Conservation (phyloP, 768 basidiomycete species). For the Lentinus tigrinus region DNA sequence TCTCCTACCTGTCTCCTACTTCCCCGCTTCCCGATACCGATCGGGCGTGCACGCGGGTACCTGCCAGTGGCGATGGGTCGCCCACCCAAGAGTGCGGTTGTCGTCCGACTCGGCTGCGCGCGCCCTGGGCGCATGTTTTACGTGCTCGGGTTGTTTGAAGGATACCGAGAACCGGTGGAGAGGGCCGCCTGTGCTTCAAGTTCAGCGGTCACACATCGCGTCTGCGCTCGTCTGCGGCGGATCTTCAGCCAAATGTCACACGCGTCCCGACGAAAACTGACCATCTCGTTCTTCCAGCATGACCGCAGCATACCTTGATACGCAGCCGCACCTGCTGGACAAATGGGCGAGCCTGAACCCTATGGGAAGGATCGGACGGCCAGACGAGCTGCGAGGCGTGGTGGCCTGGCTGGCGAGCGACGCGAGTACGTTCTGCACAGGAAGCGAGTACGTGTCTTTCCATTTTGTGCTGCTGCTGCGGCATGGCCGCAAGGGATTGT, state of each 20-base stretch:
- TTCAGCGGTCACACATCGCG: too few relatives aligned
- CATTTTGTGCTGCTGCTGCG: too few relatives aligned
- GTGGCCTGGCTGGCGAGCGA: conserved; percentile 72
- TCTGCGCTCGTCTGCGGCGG: not conserved
- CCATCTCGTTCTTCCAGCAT: conserved; percentile 42
- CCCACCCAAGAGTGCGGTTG: not conserved
- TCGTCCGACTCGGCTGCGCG: not conserved
- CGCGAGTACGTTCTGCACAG: conserved; percentile 76
- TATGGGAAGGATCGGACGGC: conserved; percentile 65
- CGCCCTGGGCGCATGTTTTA: too few relatives aligned
- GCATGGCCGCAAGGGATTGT: not conserved
- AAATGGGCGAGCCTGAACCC: conserved; percentile 74
- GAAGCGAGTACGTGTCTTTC: conserved; percentile 68
- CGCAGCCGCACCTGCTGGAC: conserved; percentile 56
- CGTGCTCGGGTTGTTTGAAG: too few relatives aligned
- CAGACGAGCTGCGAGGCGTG: conserved; percentile 74
- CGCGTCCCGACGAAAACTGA: not conserved
- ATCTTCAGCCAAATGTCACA: not conserved
- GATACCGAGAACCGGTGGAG: too few relatives aligned
- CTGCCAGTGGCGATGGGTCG: not conserved
- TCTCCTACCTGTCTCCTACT: not conserved
- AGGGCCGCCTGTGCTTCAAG: too few relatives aligned
- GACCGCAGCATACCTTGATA: conserved; percentile 72
- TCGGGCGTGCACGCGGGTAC: not conserved
- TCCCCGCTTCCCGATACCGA: not conserved